Base-by-base conservation (phyloP, 2,329 filamentous ascomycete genomes). In the Colletotrichum paranaense region DNA sequence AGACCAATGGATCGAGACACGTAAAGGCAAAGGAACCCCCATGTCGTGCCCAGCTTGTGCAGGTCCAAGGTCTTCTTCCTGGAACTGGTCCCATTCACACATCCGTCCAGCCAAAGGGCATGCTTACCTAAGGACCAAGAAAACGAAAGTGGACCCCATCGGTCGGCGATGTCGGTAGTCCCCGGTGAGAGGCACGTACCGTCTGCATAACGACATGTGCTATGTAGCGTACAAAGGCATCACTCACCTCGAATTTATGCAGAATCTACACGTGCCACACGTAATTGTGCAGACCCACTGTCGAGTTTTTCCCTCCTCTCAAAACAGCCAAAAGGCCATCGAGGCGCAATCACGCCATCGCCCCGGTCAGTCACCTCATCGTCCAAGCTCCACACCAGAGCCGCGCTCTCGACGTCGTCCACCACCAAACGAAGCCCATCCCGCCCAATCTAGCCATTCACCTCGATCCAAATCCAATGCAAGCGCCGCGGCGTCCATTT, bases 321-420 rank as follows among this genome's bases (percentile, higher is more conserved):
- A 62, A 60, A 60, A 38, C 22, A 35, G 32, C 60, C 22, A 63
- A 35, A 52, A 22, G 28, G n/a, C 26, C 49, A 62, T 22, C 46
- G 35, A 56, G 67, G 58, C 62, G 62, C 67, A 66, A 73, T 71
- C 71, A 73, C 71, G 71, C 71, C 71, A 73, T 73, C 67, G 71
- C 71, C 71, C 71, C 63, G 63, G 71, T 71, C 71, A 42, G 46
- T 70, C 71, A 66, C 71, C 32, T 73, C 67, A 71, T 62, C 62
- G 71, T 73, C 71, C 71, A 66, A 73, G 71, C 71, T 73, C 71
- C 71, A 66, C 71, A 73, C 71, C 67, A 73, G 60, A 73, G 71
- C 71, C 71, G 71, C 71, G 67, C 71, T 35, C 46, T 73, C 67
- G 67, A 71, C 71, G 60, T 73, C 67, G 46, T 73, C 71, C 46